These are phyloP conservation scores for Babesia divergens DNA, from an alignment of 169 alveolate species.

Conservation along the genomic window DNA sequence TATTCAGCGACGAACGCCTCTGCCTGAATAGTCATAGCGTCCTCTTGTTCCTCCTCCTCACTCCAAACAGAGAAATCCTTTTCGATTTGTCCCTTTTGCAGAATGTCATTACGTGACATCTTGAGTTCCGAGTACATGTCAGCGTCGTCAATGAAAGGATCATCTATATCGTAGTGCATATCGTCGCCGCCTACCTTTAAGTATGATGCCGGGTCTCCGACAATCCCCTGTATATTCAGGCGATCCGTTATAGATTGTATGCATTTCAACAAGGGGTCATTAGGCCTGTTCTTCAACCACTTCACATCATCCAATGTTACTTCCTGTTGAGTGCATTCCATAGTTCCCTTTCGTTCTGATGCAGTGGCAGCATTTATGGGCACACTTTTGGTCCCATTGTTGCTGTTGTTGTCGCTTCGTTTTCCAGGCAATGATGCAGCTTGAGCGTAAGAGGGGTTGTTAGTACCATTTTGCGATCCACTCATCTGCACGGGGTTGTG, in stretches of 20 bases:
- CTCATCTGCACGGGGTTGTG: background rate
- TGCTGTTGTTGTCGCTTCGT: background rate
- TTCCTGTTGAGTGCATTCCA: slow-evolving; percentile 20
- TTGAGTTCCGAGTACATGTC: slow-evolving; percentile 70
- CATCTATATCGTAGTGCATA: slow-evolving; percentile 78
- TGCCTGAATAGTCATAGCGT: slow-evolving; percentile 2
- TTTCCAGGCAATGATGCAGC: too few relatives aligned
- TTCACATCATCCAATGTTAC: slow-evolving; percentile 62
- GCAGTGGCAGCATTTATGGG: background rate
- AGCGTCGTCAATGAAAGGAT: slow-evolving; percentile 76
- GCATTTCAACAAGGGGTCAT: slow-evolving; percentile 72
- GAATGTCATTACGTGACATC: slow-evolving; percentile 63
- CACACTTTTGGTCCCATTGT: background rate
- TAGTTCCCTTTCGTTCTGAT: background rate
- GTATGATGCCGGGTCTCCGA: slow-evolving; percentile 75
- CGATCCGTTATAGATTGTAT: slow-evolving; percentile 75
- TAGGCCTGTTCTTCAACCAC: slow-evolving; percentile 71
- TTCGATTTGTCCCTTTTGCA: slow-evolving; percentile 67
- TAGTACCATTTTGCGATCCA: background rate
- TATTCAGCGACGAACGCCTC: slow-evolving; percentile 51
- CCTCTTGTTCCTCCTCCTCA: slow-evolving; percentile 65
- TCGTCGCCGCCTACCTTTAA: slow-evolving; percentile 77
- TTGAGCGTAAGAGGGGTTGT: background rate
- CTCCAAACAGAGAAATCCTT: slow-evolving; percentile 76
- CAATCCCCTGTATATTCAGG: slow-evolving; percentile 73